These are phyloP conservation scores for Xerocomus minutiporus DNA, from an alignment of 1,284 basidiomycete genomes.

Conservation along the genomic window DNA sequence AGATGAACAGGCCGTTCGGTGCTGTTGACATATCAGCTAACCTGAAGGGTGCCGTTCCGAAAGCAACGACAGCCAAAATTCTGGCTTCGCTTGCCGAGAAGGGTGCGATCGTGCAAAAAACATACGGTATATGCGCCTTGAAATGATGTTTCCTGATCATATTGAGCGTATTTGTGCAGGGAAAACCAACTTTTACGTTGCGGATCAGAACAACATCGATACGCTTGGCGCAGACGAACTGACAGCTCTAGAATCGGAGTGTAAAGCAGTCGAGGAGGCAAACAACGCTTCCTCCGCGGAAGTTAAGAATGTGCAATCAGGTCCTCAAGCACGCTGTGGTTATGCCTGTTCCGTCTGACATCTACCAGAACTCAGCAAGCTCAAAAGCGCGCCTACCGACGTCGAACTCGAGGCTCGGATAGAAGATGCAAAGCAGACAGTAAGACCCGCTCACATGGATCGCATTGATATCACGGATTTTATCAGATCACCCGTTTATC, in stretches of 20 bases:
- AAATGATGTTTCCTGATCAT: neutral
- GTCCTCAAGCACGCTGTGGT: constrained; percentile 12
- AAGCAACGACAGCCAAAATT: constrained; percentile 78
- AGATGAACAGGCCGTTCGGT: constrained; percentile 77
- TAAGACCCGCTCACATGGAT: constrained; percentile 25
- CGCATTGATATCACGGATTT: constrained; percentile 2
- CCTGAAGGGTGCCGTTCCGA: constrained; percentile 79
- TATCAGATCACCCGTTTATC: constrained; percentile 47
- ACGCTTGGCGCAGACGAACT: constrained; percentile 57
- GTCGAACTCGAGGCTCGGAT: constrained; percentile 54
- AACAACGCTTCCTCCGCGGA: constrained; percentile 52
- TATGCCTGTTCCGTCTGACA: constrained; percentile 5
- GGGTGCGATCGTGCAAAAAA: constrained; percentile 69
- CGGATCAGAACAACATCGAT: constrained; percentile 63
- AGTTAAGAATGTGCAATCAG: constrained; percentile 32
- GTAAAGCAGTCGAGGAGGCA: constrained; percentile 53
- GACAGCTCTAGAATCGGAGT: constrained; percentile 51
- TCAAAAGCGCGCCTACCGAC: constrained; percentile 65
- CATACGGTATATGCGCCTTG: constrained; percentile 53
- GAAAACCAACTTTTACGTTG: constrained; percentile 81
- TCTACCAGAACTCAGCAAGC: constrained; percentile 55
- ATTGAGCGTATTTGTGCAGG: constrained; percentile 39
- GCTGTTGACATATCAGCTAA: constrained; percentile 85
- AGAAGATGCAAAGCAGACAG: constrained; percentile 40
- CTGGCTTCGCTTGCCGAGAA: constrained; percentile 72